A percentile compares a stretch with the other conserved stretches of the same genome.
phyloP scores from a whole-genome alignment of 2,329 filamentous ascomycete genomes.

The Aspergillus aculeatus region DNA sequence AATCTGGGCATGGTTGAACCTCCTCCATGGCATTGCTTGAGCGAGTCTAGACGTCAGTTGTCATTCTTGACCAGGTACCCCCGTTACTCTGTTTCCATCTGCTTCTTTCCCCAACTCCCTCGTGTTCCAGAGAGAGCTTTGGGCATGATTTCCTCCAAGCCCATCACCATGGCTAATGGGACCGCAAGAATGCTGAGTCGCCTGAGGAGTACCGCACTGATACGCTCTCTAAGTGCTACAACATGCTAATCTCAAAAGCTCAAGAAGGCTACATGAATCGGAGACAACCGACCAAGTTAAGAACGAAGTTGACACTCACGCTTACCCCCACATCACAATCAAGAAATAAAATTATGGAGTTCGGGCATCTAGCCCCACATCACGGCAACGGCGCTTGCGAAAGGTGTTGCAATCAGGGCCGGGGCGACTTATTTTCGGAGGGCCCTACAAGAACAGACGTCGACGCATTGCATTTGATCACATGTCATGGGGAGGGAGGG shows the following conservation, averaged over 20 bases:
- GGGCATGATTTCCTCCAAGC: not conserved
- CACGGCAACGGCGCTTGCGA: conserved; percentile 1
- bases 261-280: too few relatives aligned
- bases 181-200: not conserved
- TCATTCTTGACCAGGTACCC: not conserved
- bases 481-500: not conserved
- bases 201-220: too few relatives aligned
- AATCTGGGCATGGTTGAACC: not conserved
- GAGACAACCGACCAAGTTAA: not conserved
- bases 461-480: not conserved
- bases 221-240: too few relatives aligned
- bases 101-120: not conserved
- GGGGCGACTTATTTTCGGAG: not conserved
- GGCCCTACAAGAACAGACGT: not conserved
- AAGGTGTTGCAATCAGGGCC: conserved; percentile 4
- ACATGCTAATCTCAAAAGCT: too few relatives aligned
- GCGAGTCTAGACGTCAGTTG: not conserved
- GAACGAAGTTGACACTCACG: not conserved
- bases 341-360: not conserved
- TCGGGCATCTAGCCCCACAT: not conserved
- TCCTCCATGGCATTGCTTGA: not conserved
- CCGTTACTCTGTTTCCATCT: not conserved
- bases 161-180: not conserved
- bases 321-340: not conserved
- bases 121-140: too few relatives aligned